Conservation (phyloP, 2,329 filamentous ascomycete genomes). For the Nothophaeocryptopus gaeumannii region DNA sequence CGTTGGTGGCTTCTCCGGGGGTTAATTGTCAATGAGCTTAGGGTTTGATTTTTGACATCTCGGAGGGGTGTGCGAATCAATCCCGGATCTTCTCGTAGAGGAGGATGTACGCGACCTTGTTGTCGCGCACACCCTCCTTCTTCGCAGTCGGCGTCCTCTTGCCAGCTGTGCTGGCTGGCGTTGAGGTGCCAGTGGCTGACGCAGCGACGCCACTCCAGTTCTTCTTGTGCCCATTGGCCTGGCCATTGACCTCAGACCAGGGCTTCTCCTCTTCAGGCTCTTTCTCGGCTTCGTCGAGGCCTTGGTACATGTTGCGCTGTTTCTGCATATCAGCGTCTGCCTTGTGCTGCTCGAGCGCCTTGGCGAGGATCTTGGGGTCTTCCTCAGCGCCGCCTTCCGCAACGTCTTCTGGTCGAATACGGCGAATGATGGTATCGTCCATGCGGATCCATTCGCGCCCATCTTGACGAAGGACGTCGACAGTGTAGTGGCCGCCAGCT, state of each 20-base stretch:
- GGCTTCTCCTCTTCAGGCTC: constrained; percentile 61
- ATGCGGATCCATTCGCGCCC: constrained; percentile 94
- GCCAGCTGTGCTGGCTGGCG: constrained; percentile 48
- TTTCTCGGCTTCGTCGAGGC: constrained; percentile 62
- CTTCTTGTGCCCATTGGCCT: constrained; percentile 42
- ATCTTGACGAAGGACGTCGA: constrained; percentile 93
- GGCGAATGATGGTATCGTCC: constrained; percentile 86
- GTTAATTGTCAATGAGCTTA: too few relatives aligned
- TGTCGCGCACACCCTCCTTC: constrained; percentile 66
- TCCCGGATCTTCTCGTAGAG: constrained; percentile 68
- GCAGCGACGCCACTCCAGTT: constrained; percentile 59
- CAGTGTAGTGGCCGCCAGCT: constrained; percentile 93
- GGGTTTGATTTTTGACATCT: too few relatives aligned
- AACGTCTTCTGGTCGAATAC: constrained; percentile 83
- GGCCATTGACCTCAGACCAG: constrained; percentile 84
- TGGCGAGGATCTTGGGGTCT: constrained; percentile 65
- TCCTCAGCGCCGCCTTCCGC: constrained; percentile 82
- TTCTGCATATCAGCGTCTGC: constrained; percentile 45
- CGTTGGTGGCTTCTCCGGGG: too few relatives aligned
- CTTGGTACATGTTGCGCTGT: constrained; percentile 70
- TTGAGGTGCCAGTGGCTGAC: constrained; percentile 56
- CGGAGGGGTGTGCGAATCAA: background rate
- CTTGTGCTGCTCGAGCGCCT: constrained; percentile 65
- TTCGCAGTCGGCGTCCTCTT: constrained; percentile 53
- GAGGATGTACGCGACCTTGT: constrained; percentile 94